Evolutionary conservation across 2,329 filamentous ascomycete species (phyloP), one percentile per base, ranked within the genome.

Genomic region (Aspergillus sp.): DNA sequence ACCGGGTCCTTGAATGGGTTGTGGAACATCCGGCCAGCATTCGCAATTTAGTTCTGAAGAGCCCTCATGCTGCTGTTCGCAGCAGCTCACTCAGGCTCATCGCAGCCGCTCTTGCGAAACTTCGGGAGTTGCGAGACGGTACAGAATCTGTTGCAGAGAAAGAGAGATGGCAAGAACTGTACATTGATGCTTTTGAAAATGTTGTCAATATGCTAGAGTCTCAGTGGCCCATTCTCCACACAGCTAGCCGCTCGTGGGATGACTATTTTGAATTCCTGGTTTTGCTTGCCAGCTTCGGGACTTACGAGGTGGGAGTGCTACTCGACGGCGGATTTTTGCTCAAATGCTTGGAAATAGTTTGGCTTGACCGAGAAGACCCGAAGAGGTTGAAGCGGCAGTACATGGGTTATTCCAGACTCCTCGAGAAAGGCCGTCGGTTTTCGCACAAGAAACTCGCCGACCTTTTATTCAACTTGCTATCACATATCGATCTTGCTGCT

Each of bases 221-320:
- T 19, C 64, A 88, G 3, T 88, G 82, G 79, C 69, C 76, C 3
- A 72, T 68, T n/a, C 81, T 89, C 48, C 81, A 87, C 50, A 66
- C 72, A 2, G 73, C 77, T 41, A 70, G 81, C 23, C 79, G 83
- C 48, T 79, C 85, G 3, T 93, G 88, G 88, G 80, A 83, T 38
- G 86, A 91, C 58, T 84, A 85, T 49, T 91, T 91, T 61, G 78
- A 79, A 10, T 76, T 86, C n/a, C 73, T 90, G 52, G 61, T 78
- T n/a, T 72, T 72, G n/a, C 84, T 90, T 60, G 81, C 82, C 12
- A 74, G 71, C 41, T 66, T 88, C 47, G 85, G 85, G 1, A 66
- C 72, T 3, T 63, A 74, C 4, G 83, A 88, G 62, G 73, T 78
- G 17, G 71, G 73, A 2, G 61, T 77, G 5, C 71, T 90, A 20